phyloP scores from a whole-genome alignment of 2,329 filamentous ascomycete genomes.

The Hypocrella siamensis region DNA sequence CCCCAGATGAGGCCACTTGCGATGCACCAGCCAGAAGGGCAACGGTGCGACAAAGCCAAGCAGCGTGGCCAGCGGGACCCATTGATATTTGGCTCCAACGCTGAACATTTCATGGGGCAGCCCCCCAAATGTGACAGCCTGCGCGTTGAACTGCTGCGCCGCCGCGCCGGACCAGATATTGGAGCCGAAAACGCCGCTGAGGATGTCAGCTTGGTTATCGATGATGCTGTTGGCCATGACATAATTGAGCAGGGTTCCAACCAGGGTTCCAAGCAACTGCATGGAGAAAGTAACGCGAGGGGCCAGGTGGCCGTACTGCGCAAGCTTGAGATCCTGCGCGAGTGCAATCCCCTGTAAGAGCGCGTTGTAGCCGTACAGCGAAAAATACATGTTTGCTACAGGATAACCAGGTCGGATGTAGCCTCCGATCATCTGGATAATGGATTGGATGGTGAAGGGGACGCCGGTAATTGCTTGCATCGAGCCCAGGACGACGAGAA shows the following conservation, averaged over 20 bases:
- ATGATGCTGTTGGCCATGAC: slow-evolving; percentile 29
- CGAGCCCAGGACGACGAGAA: slow-evolving; percentile 24
- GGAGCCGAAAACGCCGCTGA: slow-evolving; percentile 21
- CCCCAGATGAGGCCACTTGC: slow-evolving; percentile 4
- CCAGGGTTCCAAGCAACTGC: slow-evolving; percentile 23
- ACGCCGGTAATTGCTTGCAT: slow-evolving; percentile 20
- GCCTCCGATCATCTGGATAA: slow-evolving; percentile 30
- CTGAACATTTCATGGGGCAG: slow-evolving; percentile 7
- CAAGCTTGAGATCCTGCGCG: slow-evolving; percentile 13
- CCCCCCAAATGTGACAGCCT: slow-evolving; percentile 9
- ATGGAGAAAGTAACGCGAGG: slow-evolving; percentile 9
- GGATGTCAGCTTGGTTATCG: slow-evolving; percentile 17
- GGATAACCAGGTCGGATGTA: slow-evolving; percentile 25
- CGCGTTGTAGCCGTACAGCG: slow-evolving; percentile 16
- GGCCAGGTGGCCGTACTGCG: slow-evolving; percentile 14
- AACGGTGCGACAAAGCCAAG: slow-evolving; percentile 20
- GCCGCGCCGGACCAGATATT: slow-evolving; percentile 29
- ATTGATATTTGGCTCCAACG: slow-evolving; percentile 8
- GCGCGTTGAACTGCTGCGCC: slow-evolving; percentile 28
- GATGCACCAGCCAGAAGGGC: slow-evolving; percentile 19
- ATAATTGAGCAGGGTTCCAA: slow-evolving; percentile 28
- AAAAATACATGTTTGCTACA: slow-evolving; percentile 29
- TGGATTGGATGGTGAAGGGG: slow-evolving; percentile 13
- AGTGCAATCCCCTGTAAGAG: slow-evolving; percentile 16
- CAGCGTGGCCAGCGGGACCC: slow-evolving; percentile 5